Conservation (phyloP, 2,329 filamentous ascomycete species). For the Sclerotinia glacialis region DNA sequence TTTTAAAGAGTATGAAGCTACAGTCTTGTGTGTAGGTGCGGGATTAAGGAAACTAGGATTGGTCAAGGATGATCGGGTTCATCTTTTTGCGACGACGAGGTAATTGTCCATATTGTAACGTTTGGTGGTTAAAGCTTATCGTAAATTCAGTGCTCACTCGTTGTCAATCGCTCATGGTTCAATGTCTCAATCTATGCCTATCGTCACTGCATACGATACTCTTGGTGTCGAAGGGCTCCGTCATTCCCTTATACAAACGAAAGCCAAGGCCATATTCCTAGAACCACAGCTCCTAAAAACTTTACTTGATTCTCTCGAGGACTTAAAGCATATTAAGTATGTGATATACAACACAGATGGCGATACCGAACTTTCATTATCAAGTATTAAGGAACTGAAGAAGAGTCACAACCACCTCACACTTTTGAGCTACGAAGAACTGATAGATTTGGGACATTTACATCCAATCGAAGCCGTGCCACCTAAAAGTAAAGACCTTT, state of each 20-base stretch:
- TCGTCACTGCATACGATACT: constrained; percentile 94
- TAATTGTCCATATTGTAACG: background rate
- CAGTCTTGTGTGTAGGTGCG: constrained; percentile 63
- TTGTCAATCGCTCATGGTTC: constrained; percentile 76
- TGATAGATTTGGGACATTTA: constrained; percentile 50
- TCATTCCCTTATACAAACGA: constrained; percentile 81
- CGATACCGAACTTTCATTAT: constrained; percentile 46
- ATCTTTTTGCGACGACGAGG: constrained; percentile 73
- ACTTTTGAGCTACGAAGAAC: constrained; percentile 54
- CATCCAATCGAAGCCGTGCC: constrained; percentile 70
- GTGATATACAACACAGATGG: constrained; percentile 61
- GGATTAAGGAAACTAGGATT: constrained; percentile 73
- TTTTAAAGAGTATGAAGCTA: constrained; percentile 74
- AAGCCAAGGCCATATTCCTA: constrained; percentile 78
- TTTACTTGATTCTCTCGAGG: constrained; percentile 54
- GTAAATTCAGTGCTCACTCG: constrained; percentile 57
- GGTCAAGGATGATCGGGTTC: constrained; percentile 64
- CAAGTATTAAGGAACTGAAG: constrained; percentile 53
- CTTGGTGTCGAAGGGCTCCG: constrained; percentile 79
- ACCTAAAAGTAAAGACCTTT: constrained; percentile 72
- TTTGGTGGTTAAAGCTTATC: background rate
- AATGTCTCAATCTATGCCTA: constrained; percentile 79
- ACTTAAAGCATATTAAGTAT: constrained; percentile 54
- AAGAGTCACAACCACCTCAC: constrained; percentile 54
- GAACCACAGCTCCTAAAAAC: constrained; percentile 74